Percentiles rank a stretch among this genome's conserved stretches.
These are phyloP conservation scores for Sarocladiaceae sp. DNA, from an alignment of 2,329 filamentous ascomycete species.

Conservation along the genomic window DNA sequence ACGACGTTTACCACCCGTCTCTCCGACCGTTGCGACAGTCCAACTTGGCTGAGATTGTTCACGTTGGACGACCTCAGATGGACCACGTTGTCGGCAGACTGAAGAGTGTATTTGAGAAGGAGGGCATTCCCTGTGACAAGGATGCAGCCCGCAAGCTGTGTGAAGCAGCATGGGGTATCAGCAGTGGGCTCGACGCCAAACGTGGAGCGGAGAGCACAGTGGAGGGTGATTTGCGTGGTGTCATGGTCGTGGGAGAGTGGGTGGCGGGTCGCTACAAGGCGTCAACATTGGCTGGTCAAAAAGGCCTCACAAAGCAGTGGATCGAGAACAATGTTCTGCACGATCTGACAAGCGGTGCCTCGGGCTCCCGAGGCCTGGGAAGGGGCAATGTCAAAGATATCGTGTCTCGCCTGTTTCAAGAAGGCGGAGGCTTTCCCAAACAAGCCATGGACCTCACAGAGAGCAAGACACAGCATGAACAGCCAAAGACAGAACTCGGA, in stretches of 20 bases:
- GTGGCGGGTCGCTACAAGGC: conserved; percentile 67
- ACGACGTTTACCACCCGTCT: conserved; percentile 91
- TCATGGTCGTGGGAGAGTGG: conserved; percentile 87
- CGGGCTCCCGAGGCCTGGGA: conserved; percentile 66
- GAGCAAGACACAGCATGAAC: conserved; percentile 47
- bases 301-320: conserved; percentile 67
- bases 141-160: conserved; percentile 84
- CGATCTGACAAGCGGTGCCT: conserved; percentile 66
- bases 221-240: conserved; percentile 70
- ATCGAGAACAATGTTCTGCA: conserved; percentile 67
- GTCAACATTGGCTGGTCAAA: conserved; percentile 32
- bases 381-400: conserved; percentile 71
- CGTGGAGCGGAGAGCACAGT: conserved; percentile 64
- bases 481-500: conserved; percentile 57
- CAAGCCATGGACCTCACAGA: conserved; percentile 36
- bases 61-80: conserved; percentile 82
- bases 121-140: conserved; percentile 82
- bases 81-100: conserved; percentile 81
- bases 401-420: conserved; percentile 72
- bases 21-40: conserved; percentile 84
- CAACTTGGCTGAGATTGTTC: conserved; percentile 80
- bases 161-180: conserved; percentile 78
- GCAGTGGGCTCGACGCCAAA: conserved; percentile 64
- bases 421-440: conserved; percentile 73
- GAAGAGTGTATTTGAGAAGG: conserved; percentile 80